Conservation (phyloP, 2,329 filamentous ascomycete genomes). For the Trichoderma endophyticum region DNA sequence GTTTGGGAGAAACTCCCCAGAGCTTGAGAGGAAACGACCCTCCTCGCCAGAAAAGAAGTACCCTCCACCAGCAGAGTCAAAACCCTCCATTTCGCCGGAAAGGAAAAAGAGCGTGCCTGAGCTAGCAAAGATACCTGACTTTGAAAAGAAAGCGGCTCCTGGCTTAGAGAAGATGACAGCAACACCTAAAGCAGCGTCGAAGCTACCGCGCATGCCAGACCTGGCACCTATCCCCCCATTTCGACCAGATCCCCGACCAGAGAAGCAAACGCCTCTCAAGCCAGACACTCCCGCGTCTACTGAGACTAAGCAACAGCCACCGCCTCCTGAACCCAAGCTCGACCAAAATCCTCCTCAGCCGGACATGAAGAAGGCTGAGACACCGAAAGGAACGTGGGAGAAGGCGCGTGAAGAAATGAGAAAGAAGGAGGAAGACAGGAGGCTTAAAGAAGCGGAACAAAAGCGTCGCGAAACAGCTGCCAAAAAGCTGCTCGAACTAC, state of each 20-base stretch:
- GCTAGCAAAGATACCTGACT: not conserved
- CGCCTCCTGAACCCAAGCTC: not conserved
- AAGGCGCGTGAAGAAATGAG: constrained; percentile 66
- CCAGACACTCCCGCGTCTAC: constrained; percentile 14
- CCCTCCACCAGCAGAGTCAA: not conserved
- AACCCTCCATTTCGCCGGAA: not conserved
- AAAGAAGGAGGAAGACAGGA: constrained; percentile 62
- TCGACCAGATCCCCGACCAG: constrained; percentile 27
- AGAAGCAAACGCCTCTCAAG: constrained; percentile 22
- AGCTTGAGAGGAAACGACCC: not conserved
- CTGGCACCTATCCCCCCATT: constrained; percentile 19
- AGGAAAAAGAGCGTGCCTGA: constrained; percentile 3
- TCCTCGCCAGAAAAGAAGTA: constrained; percentile 1
- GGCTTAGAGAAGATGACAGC: not conserved
- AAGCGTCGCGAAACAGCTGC: constrained; percentile 56
- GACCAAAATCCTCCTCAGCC: not conserved
- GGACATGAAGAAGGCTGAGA: constrained; percentile 7
- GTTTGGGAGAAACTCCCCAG: not conserved
- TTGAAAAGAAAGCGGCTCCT: not conserved
- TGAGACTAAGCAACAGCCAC: constrained; percentile 4
- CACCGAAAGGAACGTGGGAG: constrained; percentile 53
- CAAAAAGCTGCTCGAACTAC: constrained; percentile 50
- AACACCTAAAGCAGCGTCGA: constrained; percentile 19
- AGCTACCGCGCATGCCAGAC: constrained; percentile 16
- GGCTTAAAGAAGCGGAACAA: constrained; percentile 57